phyloP scores from a whole-genome alignment of 2,329 filamentous ascomycete species.

The Colletotrichum graminicola region DNA sequence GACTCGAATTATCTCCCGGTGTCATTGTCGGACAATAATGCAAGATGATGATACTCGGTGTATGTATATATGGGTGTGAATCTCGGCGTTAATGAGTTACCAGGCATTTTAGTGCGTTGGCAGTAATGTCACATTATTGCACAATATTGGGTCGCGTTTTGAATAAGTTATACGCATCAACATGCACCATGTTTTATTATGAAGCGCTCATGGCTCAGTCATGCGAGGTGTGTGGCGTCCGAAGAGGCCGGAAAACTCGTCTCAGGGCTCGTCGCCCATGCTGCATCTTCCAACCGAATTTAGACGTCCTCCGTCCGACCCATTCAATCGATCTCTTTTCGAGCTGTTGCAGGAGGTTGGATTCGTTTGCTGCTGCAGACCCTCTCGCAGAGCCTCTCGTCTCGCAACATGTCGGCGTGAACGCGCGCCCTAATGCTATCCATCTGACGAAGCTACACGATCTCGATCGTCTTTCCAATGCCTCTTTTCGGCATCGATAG shows the following conservation, averaged over 20 bases:
- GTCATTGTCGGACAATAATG: constrained; percentile 49
- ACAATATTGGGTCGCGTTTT: neutral
- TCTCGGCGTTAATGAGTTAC: neutral
- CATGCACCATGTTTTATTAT: constrained; percentile 3
- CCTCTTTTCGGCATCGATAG: neutral
- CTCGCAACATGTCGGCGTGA: neutral
- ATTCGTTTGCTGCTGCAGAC: neutral
- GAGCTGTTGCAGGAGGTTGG: constrained; percentile 9
- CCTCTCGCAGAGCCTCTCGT: constrained; percentile 12
- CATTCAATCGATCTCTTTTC: neutral
- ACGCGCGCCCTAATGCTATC: too few relatives aligned
- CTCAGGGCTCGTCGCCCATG: neutral
- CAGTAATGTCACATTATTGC: neutral
- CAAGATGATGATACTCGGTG: neutral
- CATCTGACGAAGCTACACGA: neutral
- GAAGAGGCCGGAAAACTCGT: neutral
- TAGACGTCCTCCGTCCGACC: constrained; percentile 3
- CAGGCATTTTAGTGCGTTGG: constrained; percentile 9
- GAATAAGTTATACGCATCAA: neutral
- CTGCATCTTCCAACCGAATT: neutral
- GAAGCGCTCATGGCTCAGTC: neutral
- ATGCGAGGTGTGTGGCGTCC: neutral
- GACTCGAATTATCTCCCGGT: constrained; percentile 62
- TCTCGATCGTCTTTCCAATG: neutral
- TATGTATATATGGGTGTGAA: neutral